Evolutionary conservation across 2,329 filamentous ascomycete species (phyloP), one percentile per base, ranked within the genome.

Genomic region (Trichoderma koningii): DNA sequence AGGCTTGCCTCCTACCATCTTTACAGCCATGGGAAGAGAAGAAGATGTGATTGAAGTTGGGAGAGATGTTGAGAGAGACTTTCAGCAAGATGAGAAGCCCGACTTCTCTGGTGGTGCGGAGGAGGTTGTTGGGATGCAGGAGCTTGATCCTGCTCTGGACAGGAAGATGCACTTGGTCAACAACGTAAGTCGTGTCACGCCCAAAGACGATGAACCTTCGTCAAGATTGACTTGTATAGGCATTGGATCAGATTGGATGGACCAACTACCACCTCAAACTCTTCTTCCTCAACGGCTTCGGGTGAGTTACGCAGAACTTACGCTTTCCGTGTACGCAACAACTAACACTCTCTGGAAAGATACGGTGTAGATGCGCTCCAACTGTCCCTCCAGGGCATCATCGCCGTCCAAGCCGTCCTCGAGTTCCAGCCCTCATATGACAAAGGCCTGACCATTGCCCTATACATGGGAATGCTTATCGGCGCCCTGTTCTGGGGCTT

Each of bases 401-500:
- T 87, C 67, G 81, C 86, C 0, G 74, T 75, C 1, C 80, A 83
- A 51, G 85, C 86, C 2, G 82, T 77, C 41, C 79, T 80, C 56
- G 86, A 88, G 70, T 63, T 70, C 34, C 64, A 67, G 19, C 68
- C 68, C 3, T 78, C 80, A 5, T 87, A 83, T 68, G 69, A 71
- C 5, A 80, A 79, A 66, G 86, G 81, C 7, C 74, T 87, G 61
- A 88, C 82, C 1, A 82, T 89, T 52, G 82, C 87, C 5, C 81
- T 87, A 86, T 70, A 71, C 56, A 66, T 66, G 0, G 81, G 80
- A 7, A 80, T 79, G 75, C 76, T 79, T 61, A 68, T 78, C 1
- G 82, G 85, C 1, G 85, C 85, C 4, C 73, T 88, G 15, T 89
- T 89, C 74, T 89, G 87, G 87, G 87, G 87, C 1, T 73, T 88